These are phyloP conservation scores for Wallacemonas sp. DNA, from an alignment of 208 protist species.

Conservation along the genomic window DNA sequence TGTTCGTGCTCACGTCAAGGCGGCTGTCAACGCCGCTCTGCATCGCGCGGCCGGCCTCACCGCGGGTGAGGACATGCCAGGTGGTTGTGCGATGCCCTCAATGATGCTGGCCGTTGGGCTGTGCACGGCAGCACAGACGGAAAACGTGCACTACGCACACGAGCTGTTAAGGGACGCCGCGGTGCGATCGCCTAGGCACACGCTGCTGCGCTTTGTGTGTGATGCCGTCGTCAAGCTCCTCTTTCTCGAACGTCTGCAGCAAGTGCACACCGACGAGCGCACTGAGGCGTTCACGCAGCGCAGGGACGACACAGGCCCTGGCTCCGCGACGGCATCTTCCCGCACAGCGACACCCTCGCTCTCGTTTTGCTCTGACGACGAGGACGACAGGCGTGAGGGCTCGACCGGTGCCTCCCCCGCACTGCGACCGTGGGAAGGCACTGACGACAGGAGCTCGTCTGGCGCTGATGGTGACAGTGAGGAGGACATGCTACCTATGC, in stretches of 20 bases:
- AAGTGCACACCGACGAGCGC: constrained; percentile 8
- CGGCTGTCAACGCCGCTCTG: constrained; percentile 22
- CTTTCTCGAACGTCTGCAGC: constrained; percentile 54
- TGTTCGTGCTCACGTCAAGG: constrained; percentile 45
- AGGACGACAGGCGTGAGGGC: background rate
- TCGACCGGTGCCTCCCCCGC: too few species aligned
- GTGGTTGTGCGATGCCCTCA: constrained; percentile 54
- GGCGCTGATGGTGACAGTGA: background rate
- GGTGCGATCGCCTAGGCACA: constrained; percentile 9
- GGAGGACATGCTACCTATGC: background rate
- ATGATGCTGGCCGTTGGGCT: constrained; percentile 59
- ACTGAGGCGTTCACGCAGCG: background rate
- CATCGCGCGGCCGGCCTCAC: constrained; percentile 15
- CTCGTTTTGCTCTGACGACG: background rate
- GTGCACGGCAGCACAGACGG: constrained; percentile 25
- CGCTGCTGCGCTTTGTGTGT: constrained; percentile 61
- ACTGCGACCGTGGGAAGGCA: too few species aligned
- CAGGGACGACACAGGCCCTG: background rate
- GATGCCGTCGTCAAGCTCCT: constrained; percentile 62
- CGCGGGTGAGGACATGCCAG: constrained; percentile 9
- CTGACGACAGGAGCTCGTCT: too few species aligned
- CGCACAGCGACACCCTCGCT: background rate
- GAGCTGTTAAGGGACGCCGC: constrained; percentile 48
- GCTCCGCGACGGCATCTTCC: background rate
- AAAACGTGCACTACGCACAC: constrained; percentile 32